A percentile compares a stretch with the other conserved stretches of the same genome.
Conservation (phyloP, 2,329 filamentous ascomycete genomes). For the Tolypocladium endophyticum region DNA sequence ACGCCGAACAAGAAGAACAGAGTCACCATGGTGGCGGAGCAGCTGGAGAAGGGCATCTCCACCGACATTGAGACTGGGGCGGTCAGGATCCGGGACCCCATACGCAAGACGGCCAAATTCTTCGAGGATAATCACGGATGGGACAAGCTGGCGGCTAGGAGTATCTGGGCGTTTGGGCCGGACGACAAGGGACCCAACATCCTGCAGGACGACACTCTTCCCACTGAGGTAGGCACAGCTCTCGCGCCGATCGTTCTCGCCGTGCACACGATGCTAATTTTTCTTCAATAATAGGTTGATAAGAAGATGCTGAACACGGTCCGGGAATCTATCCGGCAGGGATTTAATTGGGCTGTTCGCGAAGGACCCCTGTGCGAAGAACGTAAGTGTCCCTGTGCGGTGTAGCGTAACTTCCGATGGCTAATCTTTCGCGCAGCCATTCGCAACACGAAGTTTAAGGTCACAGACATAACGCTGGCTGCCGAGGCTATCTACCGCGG, state of each 20-base stretch:
- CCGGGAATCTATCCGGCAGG: conserved; percentile 86
- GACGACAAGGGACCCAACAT: conserved; percentile 94
- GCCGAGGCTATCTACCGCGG: conserved; percentile 89
- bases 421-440: conserved; percentile 50
- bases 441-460: conserved; percentile 93
- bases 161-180: conserved; percentile 97
- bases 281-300: conserved; percentile 53
- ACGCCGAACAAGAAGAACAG: conserved; percentile 99
- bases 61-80: conserved; percentile 86
- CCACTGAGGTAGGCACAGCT: conserved; percentile 53
- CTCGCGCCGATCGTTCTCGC: background rate
- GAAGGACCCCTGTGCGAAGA: conserved; percentile 98
- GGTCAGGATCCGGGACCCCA: conserved; percentile 86
- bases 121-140: conserved; percentile 97
- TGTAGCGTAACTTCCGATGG: too few relatives aligned
- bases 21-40: conserved; percentile 96
- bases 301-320: conserved; percentile 82
- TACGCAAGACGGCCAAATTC: conserved; percentile 88
- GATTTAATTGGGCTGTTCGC: conserved; percentile 91
- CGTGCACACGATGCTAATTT: background rate
- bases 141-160: conserved; percentile 86
- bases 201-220: conserved; percentile 89
- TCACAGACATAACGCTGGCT: conserved; percentile 82
- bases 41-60: conserved; percentile 87
- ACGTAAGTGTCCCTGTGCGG: conserved; percentile 46